Base-by-base conservation (phyloP, 768 basidiomycete genomes). In the Pulveroboletus sp. region DNA sequence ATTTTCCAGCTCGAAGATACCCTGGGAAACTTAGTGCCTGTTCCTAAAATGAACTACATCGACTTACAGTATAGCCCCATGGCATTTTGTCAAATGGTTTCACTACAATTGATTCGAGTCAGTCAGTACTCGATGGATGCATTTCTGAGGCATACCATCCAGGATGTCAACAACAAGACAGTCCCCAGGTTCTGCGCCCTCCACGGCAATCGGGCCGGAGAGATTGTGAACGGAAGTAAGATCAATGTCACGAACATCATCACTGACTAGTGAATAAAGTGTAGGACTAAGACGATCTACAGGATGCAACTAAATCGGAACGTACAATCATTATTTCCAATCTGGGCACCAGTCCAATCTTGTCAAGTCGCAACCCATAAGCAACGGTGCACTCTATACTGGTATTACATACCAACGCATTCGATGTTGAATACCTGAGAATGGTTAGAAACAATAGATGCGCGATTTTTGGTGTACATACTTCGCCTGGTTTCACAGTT, bases 291-390 rank as follows among this genome's bases (percentile, higher is more conserved):
- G 21, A 12, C 29, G 35, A 6, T 10, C 12, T 9, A 27, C 11
- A 12, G 16, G 7, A 1, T 7, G 46, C 32, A 21, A 31, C 27
- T 19, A 14, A 36, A 24, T 27, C 16, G 6, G 38, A 20, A 68
- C 77, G 24, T 48, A 84, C 84, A 74, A 53, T 87, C 83, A 51
- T 86, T 87, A 61, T 86, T 87, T 37, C 84, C 83, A 41, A 87
- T 86, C 58, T 88, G 85, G 1, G 84, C 85, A 16, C 85, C 86
- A 14, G 85, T 89, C 86, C 85, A 89, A 56, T 87, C 85, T 85
- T 36, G 16, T 40, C 16, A 25, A 45, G 25, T 35, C 14, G n/a
- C 36, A 20, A 27, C 24, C 11, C 21, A 37, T 56, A 21, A 57
- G 44, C 20, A n/a, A 33, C 8, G 24, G 29, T 2, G 33, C 25